phyloP scores from a whole-genome alignment of 345 rosid genomes.

The Boechera retrofracta region DNA sequence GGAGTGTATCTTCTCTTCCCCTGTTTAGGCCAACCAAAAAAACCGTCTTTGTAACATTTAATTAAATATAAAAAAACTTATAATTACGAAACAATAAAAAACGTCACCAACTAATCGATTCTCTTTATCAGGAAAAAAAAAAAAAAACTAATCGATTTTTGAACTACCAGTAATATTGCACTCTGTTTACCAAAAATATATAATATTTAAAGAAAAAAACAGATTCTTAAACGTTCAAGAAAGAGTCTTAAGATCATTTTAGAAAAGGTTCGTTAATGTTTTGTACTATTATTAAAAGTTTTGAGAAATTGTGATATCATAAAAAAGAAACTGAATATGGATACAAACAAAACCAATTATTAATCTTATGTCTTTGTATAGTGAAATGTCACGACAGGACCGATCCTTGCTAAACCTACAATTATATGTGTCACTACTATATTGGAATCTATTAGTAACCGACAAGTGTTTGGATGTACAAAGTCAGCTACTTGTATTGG shows the following conservation, averaged over 20 bases:
- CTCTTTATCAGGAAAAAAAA: too few relatives aligned
- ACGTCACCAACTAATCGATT: background rate
- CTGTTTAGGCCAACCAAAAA: slow-evolving; percentile 46
- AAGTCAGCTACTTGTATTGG: slow-evolving; percentile 23
- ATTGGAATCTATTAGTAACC: background rate
- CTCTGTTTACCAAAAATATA: too few relatives aligned
- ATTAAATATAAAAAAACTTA: too few relatives aligned
- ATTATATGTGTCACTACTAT: background rate
- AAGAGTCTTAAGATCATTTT: background rate
- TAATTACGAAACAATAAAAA: background rate
- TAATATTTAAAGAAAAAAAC: background rate
- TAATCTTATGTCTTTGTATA: background rate
- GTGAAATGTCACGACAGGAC: background rate
- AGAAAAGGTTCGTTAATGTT: background rate
- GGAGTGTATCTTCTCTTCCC: slow-evolving; percentile 82
- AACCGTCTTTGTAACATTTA: too few relatives aligned
- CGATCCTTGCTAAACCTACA: background rate
- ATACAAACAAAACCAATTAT: background rate
- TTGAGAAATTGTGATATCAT: background rate
- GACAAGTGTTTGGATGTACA: slow-evolving; percentile 29
- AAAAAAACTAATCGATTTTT: too few relatives aligned
- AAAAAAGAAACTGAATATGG: background rate
- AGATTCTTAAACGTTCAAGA: background rate
- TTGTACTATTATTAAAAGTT: background rate
- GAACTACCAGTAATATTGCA: too few relatives aligned